Conservation (phyloP, 129 eudicot species). For the Artemisia tridentata region DNA sequence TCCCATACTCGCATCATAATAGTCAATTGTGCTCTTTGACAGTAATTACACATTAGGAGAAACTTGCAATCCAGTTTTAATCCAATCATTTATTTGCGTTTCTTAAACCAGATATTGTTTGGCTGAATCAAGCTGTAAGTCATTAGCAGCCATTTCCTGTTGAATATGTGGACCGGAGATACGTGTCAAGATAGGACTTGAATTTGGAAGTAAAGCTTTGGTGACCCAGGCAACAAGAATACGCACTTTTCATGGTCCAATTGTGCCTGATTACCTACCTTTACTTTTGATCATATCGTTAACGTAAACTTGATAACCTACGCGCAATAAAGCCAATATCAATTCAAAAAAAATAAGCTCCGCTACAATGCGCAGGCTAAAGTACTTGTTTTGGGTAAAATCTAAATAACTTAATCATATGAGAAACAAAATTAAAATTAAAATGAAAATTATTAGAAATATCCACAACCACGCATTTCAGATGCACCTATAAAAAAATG, state of each 20-base stretch:
- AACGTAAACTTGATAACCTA: no score
- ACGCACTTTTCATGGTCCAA: constrained; percentile 21
- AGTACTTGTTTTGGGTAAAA: no score
- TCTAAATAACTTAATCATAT: no score
- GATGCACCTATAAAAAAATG: no score
- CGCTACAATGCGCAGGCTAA: no score
- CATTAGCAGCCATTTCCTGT: constrained; percentile 25
- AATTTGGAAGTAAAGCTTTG: constrained; percentile 17
- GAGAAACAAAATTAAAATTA: no score
- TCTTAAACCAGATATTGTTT: not conserved
- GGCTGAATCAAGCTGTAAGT: constrained; percentile 10
- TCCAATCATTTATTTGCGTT: not conserved
- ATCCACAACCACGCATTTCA: no score
- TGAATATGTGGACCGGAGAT: constrained; percentile 14
- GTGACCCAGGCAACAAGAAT: constrained; percentile 24
- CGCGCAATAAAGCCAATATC: no score
- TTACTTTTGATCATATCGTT: not conserved
- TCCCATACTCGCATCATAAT: not conserved
- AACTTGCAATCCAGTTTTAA: no score
- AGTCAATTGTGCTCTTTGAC: not conserved
- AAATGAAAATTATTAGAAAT: no score
- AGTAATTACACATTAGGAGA: not conserved
- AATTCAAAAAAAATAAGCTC: no score
- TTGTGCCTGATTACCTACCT: constrained; percentile 29
- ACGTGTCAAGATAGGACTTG: constrained; percentile 10